Base-by-base conservation (phyloP, 2,329 filamentous ascomycete genomes). In the Tolypocladium pustulatum region DNA sequence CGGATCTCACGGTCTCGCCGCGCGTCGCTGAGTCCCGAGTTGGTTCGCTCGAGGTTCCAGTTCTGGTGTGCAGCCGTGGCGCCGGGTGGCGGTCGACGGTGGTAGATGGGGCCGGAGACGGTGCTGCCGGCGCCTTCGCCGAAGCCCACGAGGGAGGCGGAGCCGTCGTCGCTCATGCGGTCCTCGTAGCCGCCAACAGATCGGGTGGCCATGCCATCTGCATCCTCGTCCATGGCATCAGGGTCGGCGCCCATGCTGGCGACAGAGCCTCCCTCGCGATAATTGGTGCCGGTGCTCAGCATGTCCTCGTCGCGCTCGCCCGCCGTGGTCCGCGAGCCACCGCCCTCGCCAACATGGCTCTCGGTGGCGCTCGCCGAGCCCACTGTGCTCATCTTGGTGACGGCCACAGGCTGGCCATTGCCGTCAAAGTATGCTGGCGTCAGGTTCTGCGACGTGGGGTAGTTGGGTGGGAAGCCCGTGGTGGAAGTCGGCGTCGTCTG, bases 51-150 rank as follows among this genome's bases (percentile, higher is more conserved):
- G 9, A 82, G 68, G 13, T 68, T 70, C 76, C 75, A 80, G 43
- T 65, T 61, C 62, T 73, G 66, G 62, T 68, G 67, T 58, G 73
- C 56, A 69, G 65, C 75, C 72, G 60, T 69, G 60, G 65, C 73
- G 62, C 68, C 74, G 64, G 76, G 78, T 62, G 73, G 72, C 56
- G 76, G 71, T 54, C 81, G 70, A 61, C 81, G 74, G 70, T 82
- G 77, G 74, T 89, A 81, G 68, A 89, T 88, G 43, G 90, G 90
- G 0, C 91, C 91, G 60, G 86, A 90, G 59, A 92, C 86, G 6
- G 91, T 91, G 71, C 88, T 91, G 65, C 88, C 90, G 12, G 93
- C 92, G 38, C 92, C 93, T 71, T 97, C 92, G 55, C 93, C 93
- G 65, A 97, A 97, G 0, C 89, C 93, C 12, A 97, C 93, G 7